These are phyloP conservation scores for Cicer bijugum DNA, from an alignment of 306 rosid species.

Conservation along the genomic window DNA sequence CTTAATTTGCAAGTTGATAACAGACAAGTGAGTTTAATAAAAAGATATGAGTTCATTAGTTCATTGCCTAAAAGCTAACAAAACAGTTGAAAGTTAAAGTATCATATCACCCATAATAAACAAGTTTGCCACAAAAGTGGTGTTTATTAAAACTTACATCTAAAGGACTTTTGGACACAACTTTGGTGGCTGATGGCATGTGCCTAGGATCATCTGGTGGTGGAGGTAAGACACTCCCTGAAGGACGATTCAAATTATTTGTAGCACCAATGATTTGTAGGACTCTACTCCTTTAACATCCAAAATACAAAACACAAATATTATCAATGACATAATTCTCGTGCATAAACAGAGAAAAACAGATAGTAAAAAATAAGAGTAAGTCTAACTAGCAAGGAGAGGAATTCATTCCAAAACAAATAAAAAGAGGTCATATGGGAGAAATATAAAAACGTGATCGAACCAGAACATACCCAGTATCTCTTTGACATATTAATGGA, in stretches of 20 bases:
- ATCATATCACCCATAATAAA: slow-evolving; percentile 28
- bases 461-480: background rate
- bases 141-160: slow-evolving; percentile 48
- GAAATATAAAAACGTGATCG: background rate
- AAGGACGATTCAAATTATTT: slow-evolving; percentile 59
- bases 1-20: slow-evolving; percentile 44
- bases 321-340: slow-evolving; percentile 17
- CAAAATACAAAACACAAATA: slow-evolving; percentile 42
- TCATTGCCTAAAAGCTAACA: slow-evolving; percentile 25
- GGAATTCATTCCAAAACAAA: slow-evolving; percentile 30
- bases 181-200: slow-evolving; percentile 45
- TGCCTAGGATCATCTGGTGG: slow-evolving; percentile 52
- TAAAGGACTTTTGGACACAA: slow-evolving; percentile 42
- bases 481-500: slow-evolving; percentile 27
- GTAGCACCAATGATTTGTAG: slow-evolving; percentile 60
- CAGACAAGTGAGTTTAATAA: slow-evolving; percentile 17
- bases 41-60: slow-evolving; percentile 16
- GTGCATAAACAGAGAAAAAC: slow-evolving; percentile 20
- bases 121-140: slow-evolving; percentile 22
- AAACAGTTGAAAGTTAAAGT: slow-evolving; percentile 9
- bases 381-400: slow-evolving; percentile 32
- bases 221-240: slow-evolving; percentile 58
- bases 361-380: background rate
- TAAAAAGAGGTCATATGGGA: background rate
- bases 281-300: slow-evolving; percentile 60